Evolutionary conservation across 75 land plant genomes (phyloP).

Genomic region (Cryptomeria japonica): DNA sequence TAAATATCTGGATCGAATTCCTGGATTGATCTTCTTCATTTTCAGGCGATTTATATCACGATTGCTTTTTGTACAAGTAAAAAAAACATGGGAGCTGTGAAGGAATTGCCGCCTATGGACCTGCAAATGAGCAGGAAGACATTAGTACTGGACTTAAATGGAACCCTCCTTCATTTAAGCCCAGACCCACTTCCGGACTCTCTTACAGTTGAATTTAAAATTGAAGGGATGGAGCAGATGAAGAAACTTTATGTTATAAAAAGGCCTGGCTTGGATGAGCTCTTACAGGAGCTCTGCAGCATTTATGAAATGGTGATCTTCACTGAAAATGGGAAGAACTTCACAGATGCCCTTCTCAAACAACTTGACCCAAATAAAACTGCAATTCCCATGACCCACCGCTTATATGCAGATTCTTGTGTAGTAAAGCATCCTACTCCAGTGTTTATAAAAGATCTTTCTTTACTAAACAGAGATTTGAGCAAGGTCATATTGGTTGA

Average conservation of each 20-base stretch:
- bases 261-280: not conserved
- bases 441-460: conserved; percentile 24
- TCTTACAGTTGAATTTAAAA: no score
- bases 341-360: conserved; percentile 28
- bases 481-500: conserved; percentile 29
- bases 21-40: no score
- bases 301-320: conserved; percentile 32
- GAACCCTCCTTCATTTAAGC: no score
- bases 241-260: not conserved
- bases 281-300: not conserved
- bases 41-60: no score
- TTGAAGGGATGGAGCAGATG: no score
- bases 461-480: conserved; percentile 16
- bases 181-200: no score
- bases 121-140: no score
- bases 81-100: no score
- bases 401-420: conserved; percentile 29
- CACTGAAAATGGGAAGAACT: conserved; percentile 23
- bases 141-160: no score
- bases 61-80: no score
- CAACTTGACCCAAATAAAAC: conserved; percentile 12
- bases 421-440: not conserved
- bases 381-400: conserved; percentile 1
- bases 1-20: no score
- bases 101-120: no score